Base-by-base conservation (phyloP, 768 basidiomycete species). In the Pisolithus microcarpus region DNA sequence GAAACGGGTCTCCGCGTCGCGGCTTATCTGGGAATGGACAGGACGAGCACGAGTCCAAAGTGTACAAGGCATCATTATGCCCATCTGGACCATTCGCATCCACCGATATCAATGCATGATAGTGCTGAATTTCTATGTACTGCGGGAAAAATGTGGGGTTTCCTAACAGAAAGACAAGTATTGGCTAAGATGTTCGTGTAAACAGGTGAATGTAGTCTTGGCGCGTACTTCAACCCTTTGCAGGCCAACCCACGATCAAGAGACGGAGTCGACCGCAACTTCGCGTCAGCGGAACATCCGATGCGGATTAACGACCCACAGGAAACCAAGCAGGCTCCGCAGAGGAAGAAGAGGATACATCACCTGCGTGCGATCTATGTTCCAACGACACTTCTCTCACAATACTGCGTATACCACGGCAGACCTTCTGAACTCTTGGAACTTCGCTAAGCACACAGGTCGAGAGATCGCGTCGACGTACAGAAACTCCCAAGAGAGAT, bases 401-500 rank as follows among this genome's bases (percentile, higher is more conserved):
- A 18, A 6, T 26, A 6, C 26, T 26, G 26, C 26, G 26, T 7
- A 90, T 34, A 34, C 34, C 34, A 34, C 13, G 11, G 4, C 11
- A 15, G 89, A 49, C 68, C 95, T 24, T n/a, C n/a, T n/a, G n/a
- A n/a, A n/a, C n/a, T n/a, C n/a, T 78, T 95, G 38, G 87, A 92
- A 56, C 70, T 96, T 26, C 78, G 91, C 42, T 91, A 84, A 62
- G 70, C 94, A 24, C 77, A 82, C 48, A 82, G 79, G 60, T 63
- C 78, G 26, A 73, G 88, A 50, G 79, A 84, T 61, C 95, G 94
- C 1, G 96, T 99, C 47, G 92, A 96, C 58, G 78, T 81, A 1
- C 74, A 81, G 43, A 92, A 86, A 62, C 72, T 99, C 89, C 84
- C 64, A 83, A 85, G 55, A 95, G 94, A 0, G 92, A 91, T 60